Evolutionary conservation across 768 basidiomycete genomes (phyloP).

Genomic region (Tricholoma hemisulphureum): DNA sequence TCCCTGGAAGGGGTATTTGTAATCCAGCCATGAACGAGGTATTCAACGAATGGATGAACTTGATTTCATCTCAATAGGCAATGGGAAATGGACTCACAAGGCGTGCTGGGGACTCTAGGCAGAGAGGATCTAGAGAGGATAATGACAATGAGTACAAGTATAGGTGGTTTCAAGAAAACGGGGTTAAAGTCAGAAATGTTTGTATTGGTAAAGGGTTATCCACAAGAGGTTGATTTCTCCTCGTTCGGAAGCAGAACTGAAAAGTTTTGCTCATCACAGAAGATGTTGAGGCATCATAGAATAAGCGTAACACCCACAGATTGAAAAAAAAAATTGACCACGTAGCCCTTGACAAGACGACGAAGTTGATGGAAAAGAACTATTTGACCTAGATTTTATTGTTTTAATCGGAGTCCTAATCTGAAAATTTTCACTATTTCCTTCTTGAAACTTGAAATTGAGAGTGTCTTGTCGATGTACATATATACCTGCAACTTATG

Average conservation of each 20-base stretch:
- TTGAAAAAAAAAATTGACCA: not conserved
- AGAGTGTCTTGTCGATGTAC: no score
- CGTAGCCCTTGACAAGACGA: not conserved
- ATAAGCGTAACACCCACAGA: not conserved
- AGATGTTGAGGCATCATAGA: conserved; percentile 3
- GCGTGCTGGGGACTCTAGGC: no score
- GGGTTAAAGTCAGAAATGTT: conserved; percentile 43
- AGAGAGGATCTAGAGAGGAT: conserved; percentile 6
- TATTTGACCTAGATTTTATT: conserved; percentile 22
- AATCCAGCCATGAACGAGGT: conserved; percentile 35
- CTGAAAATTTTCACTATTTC: not conserved
- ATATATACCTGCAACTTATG: not conserved
- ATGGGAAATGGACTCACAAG: not conserved
- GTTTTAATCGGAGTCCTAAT: conserved; percentile 33
- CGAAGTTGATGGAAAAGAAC: not conserved
- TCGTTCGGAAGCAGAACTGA: conserved; percentile 89
- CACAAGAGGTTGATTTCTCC: conserved; percentile 69
- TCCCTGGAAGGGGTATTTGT: conserved; percentile 37
- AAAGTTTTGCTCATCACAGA: conserved; percentile 48
- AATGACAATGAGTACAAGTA: conserved; percentile 19
- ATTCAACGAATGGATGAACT: conserved; percentile 89
- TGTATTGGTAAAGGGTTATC: conserved; percentile 58
- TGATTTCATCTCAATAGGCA: conserved; percentile 55
- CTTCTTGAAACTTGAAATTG: no score
- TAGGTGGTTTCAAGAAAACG: conserved; percentile 3